Evolutionary conservation across 148 eudicot genomes (phyloP), one percentile per base, ranked within the genome.

Genomic region (Heliamphora exappendiculata): DNA sequence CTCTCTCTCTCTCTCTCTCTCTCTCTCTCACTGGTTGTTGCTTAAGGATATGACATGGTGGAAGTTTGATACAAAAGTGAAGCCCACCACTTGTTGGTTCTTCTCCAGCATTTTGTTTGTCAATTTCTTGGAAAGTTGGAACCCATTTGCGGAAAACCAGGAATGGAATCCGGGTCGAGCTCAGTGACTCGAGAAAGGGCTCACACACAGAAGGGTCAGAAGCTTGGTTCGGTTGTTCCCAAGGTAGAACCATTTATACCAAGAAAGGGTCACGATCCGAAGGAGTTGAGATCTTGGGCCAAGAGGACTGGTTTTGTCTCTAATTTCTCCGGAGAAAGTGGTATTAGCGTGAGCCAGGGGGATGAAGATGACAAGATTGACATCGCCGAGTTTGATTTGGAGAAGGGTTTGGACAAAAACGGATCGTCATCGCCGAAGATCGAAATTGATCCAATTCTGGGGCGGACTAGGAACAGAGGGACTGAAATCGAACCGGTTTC

Each of bases 221-320:
- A 82, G 67, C 73, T 73, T n/a, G 87, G 87, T 28, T 82, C 90
- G n/a, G 77, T 76, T 70, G 58, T 64, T 22, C 81, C 87, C 19
- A 84, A 76, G 28, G 74, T 92, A 37, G 93, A 92, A 45, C 91
- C 93, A 37, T 94, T 92, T 85, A 82, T 85, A 73, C 88, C 96
- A 33, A 80, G 78, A 69, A 86, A 77, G 78, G 89, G 90, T 54
- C 89, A 92, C 81, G 90, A 89, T 76, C 97, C 98, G 17, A 90
- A 74, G 78, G 96, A 92, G 81, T 86, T 94, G 82, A 87, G 79
- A 84, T 89, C 97, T 87, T 92, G 98, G 98, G 98, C 98, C 33
- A 94, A 94, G 80, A 88, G 87, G 76, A 94, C 98, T 70, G 98
- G 98, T 55, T 94, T 94, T 81, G 97, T 92, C 51, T 94, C 98